Evolutionary conservation across 2,329 filamentous ascomycete genomes (phyloP).

Genomic region (Pestalotiopsis sp.): DNA sequence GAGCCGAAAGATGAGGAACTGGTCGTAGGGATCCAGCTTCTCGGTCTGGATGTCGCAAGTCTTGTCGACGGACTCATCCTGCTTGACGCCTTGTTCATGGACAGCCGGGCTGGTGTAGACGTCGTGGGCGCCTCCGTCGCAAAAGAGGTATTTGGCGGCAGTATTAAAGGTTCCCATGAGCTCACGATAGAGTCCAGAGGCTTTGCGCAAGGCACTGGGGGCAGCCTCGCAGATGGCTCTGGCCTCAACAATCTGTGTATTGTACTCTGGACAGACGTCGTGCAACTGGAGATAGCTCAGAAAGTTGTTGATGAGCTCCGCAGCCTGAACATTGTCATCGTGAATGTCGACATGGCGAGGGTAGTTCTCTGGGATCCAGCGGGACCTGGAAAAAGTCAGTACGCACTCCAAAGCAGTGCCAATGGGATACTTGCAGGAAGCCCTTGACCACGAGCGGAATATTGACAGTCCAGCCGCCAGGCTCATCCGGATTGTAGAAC

Average conservation of each 20-base stretch:
- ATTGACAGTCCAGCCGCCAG: slow-evolving; percentile 73
- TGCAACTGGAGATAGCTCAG: slow-evolving; percentile 86
- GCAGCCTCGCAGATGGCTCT: slow-evolving; percentile 68
- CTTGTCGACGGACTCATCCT: neutral
- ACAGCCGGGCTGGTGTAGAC: slow-evolving; percentile 21
- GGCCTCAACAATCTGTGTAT: slow-evolving; percentile 66
- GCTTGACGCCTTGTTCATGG: slow-evolving; percentile 19
- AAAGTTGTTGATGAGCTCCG: slow-evolving; percentile 79
- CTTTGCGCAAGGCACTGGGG: slow-evolving; percentile 65
- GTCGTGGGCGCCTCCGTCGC: slow-evolving; percentile 33
- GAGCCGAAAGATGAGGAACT: slow-evolving; percentile 45
- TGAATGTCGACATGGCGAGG: slow-evolving; percentile 48
- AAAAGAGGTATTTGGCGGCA: slow-evolving; percentile 72
- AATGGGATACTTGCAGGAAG: slow-evolving; percentile 66
- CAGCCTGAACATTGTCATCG: slow-evolving; percentile 58
- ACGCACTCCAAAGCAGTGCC: neutral
- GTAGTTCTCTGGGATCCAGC: slow-evolving; percentile 57
- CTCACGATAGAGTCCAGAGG: slow-evolving; percentile 49
- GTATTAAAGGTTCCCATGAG: slow-evolving; percentile 82
- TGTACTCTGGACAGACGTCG: slow-evolving; percentile 83
- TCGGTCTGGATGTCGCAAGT: slow-evolving; percentile 31
- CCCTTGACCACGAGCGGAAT: slow-evolving; percentile 78
- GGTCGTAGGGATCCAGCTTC: slow-evolving; percentile 38
- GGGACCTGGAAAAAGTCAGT: slow-evolving; percentile 45
- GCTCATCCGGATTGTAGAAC: slow-evolving; percentile 53